Base-by-base conservation (phyloP, 2,329 filamentous ascomycete genomes). In the Paraphaeosphaeria sporulosa region DNA sequence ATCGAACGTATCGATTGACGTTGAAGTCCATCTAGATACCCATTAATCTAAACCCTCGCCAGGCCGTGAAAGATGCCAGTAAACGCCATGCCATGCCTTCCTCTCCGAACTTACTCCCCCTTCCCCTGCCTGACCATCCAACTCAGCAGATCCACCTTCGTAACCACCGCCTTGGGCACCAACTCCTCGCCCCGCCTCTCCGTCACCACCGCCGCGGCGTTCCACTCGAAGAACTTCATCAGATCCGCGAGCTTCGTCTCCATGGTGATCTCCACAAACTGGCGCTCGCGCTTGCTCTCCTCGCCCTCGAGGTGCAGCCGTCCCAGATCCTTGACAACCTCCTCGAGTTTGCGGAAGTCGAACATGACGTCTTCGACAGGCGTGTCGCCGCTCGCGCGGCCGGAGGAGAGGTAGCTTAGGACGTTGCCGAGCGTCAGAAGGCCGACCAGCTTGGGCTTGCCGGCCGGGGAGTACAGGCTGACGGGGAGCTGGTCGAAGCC, bases 401-500 rank as follows among this genome's bases (percentile, higher is more conserved):
- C 92, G 53, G 89, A 88, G 1, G 92, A 94, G 71, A 99, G 90
- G 82, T 93, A 95, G 71, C 90, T 94, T 53, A 99, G 88, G 55
- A 98, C 85, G 79, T 99, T 98, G 47, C 96, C 95, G 30, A 99
- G 87, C 0, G 95, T 99, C 42, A 99, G 91, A 7, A 99, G 87
- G 36, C 95, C 95, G 53, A 96, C 93, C 7, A 99, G 90, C 72
- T 88, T 89, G 64, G 83, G 86, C 63, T 88, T 88, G 4, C 86
- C 86, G 19, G 88, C 81, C 0, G 89, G 85, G 10, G 72, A 65
- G 66, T 71, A 75, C 23, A 64, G 59, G 9, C 96, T 89, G 17
- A 99, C 95, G 46, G 95, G 95, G 44, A 99, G 90, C 81, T 99
- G 96, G 75, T 99, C 96, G 77, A 97, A 99, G 64, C 93, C 93